Evolutionary conservation across 176 grass and related monocot genomes (phyloP).

Genomic region (Oryza coarctata): DNA sequence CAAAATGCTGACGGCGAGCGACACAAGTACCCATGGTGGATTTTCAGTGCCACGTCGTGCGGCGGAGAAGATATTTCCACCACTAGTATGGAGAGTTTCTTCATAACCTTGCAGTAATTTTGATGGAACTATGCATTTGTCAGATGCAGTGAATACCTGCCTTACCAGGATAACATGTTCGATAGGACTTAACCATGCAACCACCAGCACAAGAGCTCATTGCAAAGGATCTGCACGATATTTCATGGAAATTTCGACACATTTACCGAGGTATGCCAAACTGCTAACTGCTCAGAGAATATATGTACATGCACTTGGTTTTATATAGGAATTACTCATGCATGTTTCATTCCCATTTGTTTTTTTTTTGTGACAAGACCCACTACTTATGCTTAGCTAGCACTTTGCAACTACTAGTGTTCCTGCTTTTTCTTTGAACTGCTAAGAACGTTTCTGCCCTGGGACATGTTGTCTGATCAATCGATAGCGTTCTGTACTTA

Average conservation of each 20-base stretch:
- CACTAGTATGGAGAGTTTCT: slow-evolving; percentile 61
- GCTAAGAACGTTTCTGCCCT: background rate
- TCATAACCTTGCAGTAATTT: slow-evolving; percentile 18
- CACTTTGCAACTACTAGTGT: background rate
- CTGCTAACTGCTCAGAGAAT: background rate
- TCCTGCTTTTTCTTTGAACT: slow-evolving; percentile 12
- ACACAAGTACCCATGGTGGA: slow-evolving; percentile 95
- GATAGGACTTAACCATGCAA: slow-evolving; percentile 98
- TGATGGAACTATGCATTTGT: slow-evolving; percentile 32
- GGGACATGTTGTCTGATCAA: slow-evolving; percentile 14
- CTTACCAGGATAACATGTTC: slow-evolving; percentile 65
- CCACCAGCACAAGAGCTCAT: slow-evolving; percentile 87
- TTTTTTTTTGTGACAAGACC: slow-evolving; percentile 14
- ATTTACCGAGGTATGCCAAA: slow-evolving; percentile 77
- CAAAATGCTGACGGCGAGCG: slow-evolving; percentile 91
- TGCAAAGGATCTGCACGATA: slow-evolving; percentile 93
- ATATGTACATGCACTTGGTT: slow-evolving; percentile 10
- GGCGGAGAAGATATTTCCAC: slow-evolving; percentile 99
- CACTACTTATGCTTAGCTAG: slow-evolving; percentile 21
- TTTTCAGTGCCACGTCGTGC: slow-evolving; percentile 96
- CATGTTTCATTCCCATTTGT: background rate
- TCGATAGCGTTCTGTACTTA: slow-evolving; percentile 31
- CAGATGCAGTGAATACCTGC: slow-evolving; percentile 41
- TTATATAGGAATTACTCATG: background rate
- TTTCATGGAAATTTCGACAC: slow-evolving; percentile 95